Percentiles rank a stretch among this genome's conserved stretches.
Conservation (phyloP, 225 moss, liverwort and hornwort genomes). For the Polytrichum formosum region DNA sequence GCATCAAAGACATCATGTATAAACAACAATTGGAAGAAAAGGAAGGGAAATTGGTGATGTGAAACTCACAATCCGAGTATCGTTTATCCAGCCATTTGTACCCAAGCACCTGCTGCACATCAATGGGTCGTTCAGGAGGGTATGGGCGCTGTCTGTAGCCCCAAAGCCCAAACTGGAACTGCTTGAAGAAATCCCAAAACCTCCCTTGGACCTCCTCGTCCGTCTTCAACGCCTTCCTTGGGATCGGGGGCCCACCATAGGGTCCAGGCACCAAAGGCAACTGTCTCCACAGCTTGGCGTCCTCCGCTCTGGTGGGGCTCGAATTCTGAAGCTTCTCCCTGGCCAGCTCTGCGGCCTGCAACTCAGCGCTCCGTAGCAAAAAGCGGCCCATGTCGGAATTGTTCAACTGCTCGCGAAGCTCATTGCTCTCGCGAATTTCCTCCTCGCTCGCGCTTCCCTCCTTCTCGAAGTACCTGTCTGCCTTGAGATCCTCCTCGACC, state of each 20-base stretch:
- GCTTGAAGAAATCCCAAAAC: conserved; percentile 98
- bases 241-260: conserved; percentile 61
- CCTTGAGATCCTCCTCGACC: conserved; percentile 64
- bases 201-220: conserved; percentile 69
- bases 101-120: conserved; percentile 93
- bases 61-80: conserved; percentile 77
- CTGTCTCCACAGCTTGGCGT: conserved; percentile 74
- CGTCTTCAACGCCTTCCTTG: conserved; percentile 55
- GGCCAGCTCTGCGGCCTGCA: conserved; percentile 36
- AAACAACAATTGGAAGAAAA: not conserved
- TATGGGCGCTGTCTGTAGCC: conserved; percentile 89
- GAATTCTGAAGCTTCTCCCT: conserved; percentile 52
- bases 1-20: too few relatives aligned
- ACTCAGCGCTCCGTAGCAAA: conserved; percentile 68
- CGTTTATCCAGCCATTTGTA: conserved; percentile 97
- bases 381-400: conserved; percentile 69
- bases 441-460: conserved; percentile 37
- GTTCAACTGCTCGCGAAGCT: conserved; percentile 42
- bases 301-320: conserved; percentile 71
- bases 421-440: conserved; percentile 66
- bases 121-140: conserved; percentile 57
- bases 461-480: conserved; percentile 45
- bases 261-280: conserved; percentile 84
- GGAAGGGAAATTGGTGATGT: not conserved
- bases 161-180: conserved; percentile 91